Percentiles rank a stretch among this genome's conserved stretches.
phyloP scores from a whole-genome alignment of 768 basidiomycete species.

The Tricholomella constricta region DNA sequence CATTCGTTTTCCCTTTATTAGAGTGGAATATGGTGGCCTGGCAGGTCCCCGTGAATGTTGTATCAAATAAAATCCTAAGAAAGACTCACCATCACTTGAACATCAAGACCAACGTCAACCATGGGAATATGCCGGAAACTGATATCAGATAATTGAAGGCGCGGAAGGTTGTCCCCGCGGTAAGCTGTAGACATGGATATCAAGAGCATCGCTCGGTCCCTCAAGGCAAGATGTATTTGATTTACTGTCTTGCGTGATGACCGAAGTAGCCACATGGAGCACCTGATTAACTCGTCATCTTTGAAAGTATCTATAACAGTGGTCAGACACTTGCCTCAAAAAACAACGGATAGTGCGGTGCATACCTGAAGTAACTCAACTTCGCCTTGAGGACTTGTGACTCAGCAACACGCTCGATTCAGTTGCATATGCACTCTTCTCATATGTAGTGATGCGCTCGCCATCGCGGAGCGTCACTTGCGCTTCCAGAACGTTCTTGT shows the following conservation, averaged over 20 bases:
- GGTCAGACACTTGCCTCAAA: not conserved
- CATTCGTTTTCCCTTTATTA: not conserved
- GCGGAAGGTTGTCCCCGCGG: not conserved
- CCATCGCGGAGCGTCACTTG: not conserved
- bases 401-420: not conserved
- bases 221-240: not conserved
- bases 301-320: not conserved
- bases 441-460: not conserved
- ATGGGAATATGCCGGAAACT: not conserved
- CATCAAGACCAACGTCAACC: constrained; percentile 1
- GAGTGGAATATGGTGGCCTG: not conserved
- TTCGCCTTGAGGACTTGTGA: not conserved
- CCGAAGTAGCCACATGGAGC: not conserved
- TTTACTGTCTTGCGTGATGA: not conserved
- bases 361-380: not conserved
- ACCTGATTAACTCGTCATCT: not conserved
- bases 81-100: not conserved
- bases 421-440: not conserved
- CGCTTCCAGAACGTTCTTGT: not conserved
- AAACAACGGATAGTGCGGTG: not conserved
- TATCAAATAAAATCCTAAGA: not conserved
- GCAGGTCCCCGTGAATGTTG: not conserved
- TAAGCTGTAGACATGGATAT: not conserved
- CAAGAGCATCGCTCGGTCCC: not conserved
- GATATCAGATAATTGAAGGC: not conserved